Evolutionary conservation across 2,329 filamentous ascomycete genomes (phyloP).

Genomic region (Aureobasidium subglaciale): DNA sequence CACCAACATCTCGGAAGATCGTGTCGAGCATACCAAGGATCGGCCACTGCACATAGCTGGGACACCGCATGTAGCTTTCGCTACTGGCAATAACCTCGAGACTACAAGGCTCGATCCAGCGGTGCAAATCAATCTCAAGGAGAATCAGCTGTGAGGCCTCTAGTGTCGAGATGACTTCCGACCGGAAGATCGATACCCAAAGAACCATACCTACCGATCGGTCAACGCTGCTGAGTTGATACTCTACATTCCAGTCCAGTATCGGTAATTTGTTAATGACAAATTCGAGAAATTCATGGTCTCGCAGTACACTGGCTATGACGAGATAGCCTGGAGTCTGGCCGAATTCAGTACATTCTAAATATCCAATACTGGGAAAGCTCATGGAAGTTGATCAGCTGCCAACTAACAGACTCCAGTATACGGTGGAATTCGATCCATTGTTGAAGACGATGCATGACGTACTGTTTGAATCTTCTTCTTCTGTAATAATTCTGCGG

Average conservation of each 20-base stretch:
- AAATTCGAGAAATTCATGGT: neutral
- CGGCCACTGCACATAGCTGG: neutral
- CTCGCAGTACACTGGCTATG: neutral
- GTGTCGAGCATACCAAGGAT: neutral
- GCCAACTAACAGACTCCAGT: neutral
- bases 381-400: neutral
- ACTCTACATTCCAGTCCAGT: neutral
- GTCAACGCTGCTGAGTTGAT: neutral
- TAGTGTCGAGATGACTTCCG: neutral
- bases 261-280: neutral
- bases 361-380: neutral
- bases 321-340: neutral
- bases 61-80: too few relatives aligned
- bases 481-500: neutral
- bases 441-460: neutral
- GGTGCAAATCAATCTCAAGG: too few relatives aligned
- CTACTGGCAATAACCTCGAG: neutral
- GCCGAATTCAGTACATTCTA: neutral
- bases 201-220: neutral
- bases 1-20: neutral
- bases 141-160: neutral
- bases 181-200: neutral
- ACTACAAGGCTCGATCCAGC: too few relatives aligned
- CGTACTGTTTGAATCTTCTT: neutral
- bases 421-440: neutral